These are phyloP conservation scores for Bacidia gigantensis DNA, from an alignment of 495 filamentous ascomycete species.

Conservation along the genomic window DNA sequence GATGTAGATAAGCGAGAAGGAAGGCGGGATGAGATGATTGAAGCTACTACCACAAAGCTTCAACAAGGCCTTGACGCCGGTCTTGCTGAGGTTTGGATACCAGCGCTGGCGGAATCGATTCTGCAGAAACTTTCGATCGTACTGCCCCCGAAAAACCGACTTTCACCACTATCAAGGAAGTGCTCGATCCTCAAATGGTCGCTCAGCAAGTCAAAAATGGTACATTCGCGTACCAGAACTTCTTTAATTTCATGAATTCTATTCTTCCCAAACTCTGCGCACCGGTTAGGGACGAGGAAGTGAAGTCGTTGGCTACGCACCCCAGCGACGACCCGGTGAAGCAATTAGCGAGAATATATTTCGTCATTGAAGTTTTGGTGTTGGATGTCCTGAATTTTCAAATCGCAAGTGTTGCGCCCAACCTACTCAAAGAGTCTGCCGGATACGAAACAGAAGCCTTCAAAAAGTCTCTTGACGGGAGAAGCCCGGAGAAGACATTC, in stretches of 20 bases:
- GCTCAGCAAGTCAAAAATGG: slow-evolving; percentile 63
- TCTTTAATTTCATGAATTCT: slow-evolving; percentile 79
- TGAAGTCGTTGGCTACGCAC: slow-evolving; percentile 63
- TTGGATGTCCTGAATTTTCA: slow-evolving; percentile 94
- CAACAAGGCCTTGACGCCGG: slow-evolving; percentile 56
- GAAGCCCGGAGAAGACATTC: slow-evolving; percentile 49
- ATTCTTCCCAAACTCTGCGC: slow-evolving; percentile 92
- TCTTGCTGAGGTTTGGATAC: slow-evolving; percentile 60
- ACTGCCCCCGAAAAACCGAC: slow-evolving; percentile 66
- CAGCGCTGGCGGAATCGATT: slow-evolving; percentile 74
- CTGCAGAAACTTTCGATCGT: slow-evolving; percentile 70
- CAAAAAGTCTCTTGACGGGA: slow-evolving; percentile 50
- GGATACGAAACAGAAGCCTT: slow-evolving; percentile 74
- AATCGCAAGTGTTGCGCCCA: slow-evolving; percentile 64
- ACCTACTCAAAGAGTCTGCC: slow-evolving; percentile 65
- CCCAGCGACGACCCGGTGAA: slow-evolving; percentile 68
- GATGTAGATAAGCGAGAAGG: slow-evolving; percentile 37
- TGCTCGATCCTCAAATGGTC: slow-evolving; percentile 68
- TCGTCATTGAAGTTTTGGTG: slow-evolving; percentile 80
- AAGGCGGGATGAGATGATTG: slow-evolving; percentile 37
- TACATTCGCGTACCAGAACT: slow-evolving; percentile 81
- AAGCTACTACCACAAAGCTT: slow-evolving; percentile 66
- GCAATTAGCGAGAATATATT: slow-evolving; percentile 67
- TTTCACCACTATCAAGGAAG: slow-evolving; percentile 70
- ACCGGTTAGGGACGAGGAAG: slow-evolving; percentile 73